Evolutionary conservation across 768 basidiomycete species (phyloP).

Genomic region (Sporobolomyces roseus): DNA sequence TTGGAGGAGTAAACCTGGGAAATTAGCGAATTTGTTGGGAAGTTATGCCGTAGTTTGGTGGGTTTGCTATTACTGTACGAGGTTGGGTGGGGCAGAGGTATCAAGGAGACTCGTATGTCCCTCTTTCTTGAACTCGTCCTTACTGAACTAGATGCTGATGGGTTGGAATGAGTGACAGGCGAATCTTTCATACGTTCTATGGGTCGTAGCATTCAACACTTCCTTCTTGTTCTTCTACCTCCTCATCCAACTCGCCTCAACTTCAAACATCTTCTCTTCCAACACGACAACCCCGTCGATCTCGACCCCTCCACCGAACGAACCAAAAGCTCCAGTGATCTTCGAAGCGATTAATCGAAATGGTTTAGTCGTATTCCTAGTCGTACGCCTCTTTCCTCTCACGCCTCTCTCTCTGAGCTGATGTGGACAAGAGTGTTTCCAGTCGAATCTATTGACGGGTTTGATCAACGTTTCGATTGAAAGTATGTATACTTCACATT

Average conservation of each 20-base stretch:
- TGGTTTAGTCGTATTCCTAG: constrained; percentile 70
- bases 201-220: constrained; percentile 84
- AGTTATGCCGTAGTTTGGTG: constrained; percentile 79
- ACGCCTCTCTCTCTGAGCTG: background rate
- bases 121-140: background rate
- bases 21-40: constrained; percentile 70
- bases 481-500: constrained; percentile 72
- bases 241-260: constrained; percentile 62
- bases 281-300: background rate
- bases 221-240: constrained; percentile 78
- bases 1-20: constrained; percentile 50
- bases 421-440: background rate
- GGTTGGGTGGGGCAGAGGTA: constrained; percentile 49
- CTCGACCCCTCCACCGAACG: background rate
- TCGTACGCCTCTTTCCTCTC: constrained; percentile 56
- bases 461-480: constrained; percentile 69
- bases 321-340: constrained; percentile 51
- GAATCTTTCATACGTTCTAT: constrained; percentile 81
- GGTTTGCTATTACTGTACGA: constrained; percentile 54
- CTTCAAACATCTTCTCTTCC: background rate
- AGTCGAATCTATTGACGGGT: constrained; percentile 88
- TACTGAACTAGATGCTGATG: background rate
- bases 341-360: constrained; percentile 81
- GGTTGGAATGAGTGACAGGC: constrained; percentile 61
- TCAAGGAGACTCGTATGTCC: constrained; percentile 62